A percentile compares a stretch with the other conserved stretches of the same genome.
Conservation (phyloP, 345 rosid species). For the Hevea brasiliensis region DNA sequence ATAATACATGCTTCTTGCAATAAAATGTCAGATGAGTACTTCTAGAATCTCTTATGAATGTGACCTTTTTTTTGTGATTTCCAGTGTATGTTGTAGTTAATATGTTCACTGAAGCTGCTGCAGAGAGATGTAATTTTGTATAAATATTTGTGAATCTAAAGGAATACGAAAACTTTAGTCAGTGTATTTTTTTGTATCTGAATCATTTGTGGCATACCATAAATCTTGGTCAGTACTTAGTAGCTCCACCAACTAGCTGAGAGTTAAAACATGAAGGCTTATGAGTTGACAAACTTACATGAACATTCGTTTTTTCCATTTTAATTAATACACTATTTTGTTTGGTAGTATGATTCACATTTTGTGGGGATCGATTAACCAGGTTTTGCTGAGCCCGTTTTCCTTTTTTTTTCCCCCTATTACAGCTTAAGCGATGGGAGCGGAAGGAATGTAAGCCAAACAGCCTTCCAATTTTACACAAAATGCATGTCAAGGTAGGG, state of each 20-base stretch:
- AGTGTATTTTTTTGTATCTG: no score
- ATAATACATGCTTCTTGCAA: background rate
- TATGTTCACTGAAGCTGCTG: background rate
- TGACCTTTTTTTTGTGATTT: background rate
- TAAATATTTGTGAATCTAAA: background rate
- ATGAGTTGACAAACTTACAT: background rate
- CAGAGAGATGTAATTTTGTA: background rate
- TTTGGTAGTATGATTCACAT: background rate
- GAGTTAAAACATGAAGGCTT: background rate
- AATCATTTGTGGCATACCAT: no score
- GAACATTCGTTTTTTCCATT: background rate
- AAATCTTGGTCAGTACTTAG: no score
- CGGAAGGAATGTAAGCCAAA: conserved; percentile 86
- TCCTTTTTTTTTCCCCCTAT: conserved; percentile 11
- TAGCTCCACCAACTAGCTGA: no score
- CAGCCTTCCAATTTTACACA: conserved; percentile 82
- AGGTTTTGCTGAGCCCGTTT: background rate
- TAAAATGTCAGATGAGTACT: no score
- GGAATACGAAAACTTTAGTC: no score
- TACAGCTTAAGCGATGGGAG: conserved; percentile 89
- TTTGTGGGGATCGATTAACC: background rate
- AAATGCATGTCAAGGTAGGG: conserved; percentile 90
- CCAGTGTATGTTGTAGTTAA: background rate
- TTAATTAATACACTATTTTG: background rate
- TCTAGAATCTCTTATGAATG: background rate